Evolutionary conservation across 768 basidiomycete genomes (phyloP).

Genomic region (Suillus subalutaceus): DNA sequence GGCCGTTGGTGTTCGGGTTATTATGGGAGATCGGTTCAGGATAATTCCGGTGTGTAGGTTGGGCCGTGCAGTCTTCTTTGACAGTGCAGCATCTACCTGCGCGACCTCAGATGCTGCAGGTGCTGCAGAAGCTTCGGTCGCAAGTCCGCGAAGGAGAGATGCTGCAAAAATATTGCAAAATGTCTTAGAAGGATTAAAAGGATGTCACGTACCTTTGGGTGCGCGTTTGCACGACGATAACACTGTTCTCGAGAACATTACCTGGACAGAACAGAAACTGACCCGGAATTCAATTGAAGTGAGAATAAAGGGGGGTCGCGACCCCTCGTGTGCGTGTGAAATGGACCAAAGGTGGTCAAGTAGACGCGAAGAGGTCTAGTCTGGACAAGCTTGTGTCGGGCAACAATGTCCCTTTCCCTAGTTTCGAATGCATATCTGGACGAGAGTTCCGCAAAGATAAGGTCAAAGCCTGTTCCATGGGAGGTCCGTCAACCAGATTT

Average conservation of each 20-base stretch:
- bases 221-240: conserved; percentile 35
- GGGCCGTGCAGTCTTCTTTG: conserved; percentile 36
- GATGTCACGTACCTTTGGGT: conserved; percentile 28
- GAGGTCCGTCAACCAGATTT: conserved; percentile 58
- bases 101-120: conserved; percentile 5
- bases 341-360: conserved; percentile 1
- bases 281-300: conserved; percentile 7
- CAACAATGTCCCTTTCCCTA: conserved; percentile 70
- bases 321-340: conserved; percentile 10
- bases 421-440: conserved; percentile 86
- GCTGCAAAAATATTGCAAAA: conserved; percentile 1
- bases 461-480: conserved; percentile 93
- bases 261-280: conserved; percentile 3
- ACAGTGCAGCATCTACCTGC: conserved; percentile 20
- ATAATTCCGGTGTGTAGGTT: conserved; percentile 65
- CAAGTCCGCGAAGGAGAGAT: conserved; percentile 41
- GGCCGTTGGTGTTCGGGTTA: conserved; percentile 69
- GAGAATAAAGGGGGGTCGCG: conserved; percentile 5
- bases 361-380: no score
- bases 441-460: conserved; percentile 84
- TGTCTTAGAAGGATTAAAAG: no score
- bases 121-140: conserved; percentile 40
- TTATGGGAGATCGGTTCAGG: conserved; percentile 75
- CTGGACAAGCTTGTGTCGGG: neutral
- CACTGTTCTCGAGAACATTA: conserved; percentile 39